Base-by-base conservation (phyloP, 2,329 filamentous ascomycete species). In the Claviceps pazoutovae region DNA sequence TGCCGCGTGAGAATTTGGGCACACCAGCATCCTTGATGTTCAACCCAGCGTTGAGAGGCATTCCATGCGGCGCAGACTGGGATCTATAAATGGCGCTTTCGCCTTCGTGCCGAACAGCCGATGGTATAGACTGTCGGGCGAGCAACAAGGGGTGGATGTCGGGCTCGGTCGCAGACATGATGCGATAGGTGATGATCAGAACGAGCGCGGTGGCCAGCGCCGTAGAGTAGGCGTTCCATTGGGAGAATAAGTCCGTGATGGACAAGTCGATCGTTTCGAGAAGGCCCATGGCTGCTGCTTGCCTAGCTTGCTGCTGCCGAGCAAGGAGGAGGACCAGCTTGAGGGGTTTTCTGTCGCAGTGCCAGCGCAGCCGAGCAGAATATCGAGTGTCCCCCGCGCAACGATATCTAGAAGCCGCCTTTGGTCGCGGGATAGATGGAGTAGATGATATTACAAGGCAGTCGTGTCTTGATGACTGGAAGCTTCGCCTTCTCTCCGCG, bases 131-230 rank as follows among this genome's bases (percentile, higher is more conserved):
- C 73, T 97, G 93, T 51, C 91, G 81, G 51, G 87, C 86, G 30
- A 98, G 82, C 47, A 97, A 78, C 67, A 95, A 83, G 37, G 93
- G 91, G 67, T 97, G 93, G 5, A 86, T 85, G 71, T 98, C 93
- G 5, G 93, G 86, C 50, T 96, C 91, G 54, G 80, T 78, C 49
- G 79, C 77, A 55, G 80, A 80, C 60, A 86, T 72, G 57, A 94
- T 70, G 45, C 83, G 78, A 67, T 87, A 89, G 53, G 82, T 75
- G 52, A 91, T 68, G 61, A 89, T 77, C 51, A 76, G 72, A 55
- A 83, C 71, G 44, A 96, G 73, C 54, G 79, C 62, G 23, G 83
- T 78, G 46, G 80, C 75, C 56, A 98, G 74, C 19, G 60, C 62
- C 3, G 86, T 93, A 34, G 87, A 88, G 71, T 85, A 86, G 58